Percentiles rank a stretch among this genome's conserved stretches.
Conservation (phyloP, 139 green algal genomes). For the Microglena sp. region DNA sequence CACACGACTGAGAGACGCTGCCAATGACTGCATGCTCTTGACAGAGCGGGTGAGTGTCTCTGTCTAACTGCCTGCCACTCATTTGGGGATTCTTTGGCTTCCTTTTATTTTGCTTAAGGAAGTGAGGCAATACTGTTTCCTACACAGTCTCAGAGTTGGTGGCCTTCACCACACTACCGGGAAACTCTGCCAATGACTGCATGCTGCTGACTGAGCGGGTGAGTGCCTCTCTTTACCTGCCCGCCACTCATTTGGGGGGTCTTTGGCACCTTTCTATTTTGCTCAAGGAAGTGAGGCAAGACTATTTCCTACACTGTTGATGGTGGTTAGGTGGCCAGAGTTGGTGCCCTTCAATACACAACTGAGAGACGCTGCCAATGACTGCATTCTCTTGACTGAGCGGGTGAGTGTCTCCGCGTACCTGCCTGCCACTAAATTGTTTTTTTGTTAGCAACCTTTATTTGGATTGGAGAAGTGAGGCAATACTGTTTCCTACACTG, state of each 20-base stretch:
- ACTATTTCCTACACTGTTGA: too few relatives aligned
- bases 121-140: too few relatives aligned
- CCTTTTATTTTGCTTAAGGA: too few relatives aligned
- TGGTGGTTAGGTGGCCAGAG: slow-evolving; percentile 34
- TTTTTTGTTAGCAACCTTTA: not conserved
- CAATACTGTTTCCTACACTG: slow-evolving; percentile 44
- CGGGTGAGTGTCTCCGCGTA: slow-evolving; percentile 27
- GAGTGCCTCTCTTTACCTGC: too few relatives aligned
- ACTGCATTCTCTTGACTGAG: slow-evolving; percentile 59
- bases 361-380: too few relatives aligned
- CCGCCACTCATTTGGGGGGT: too few relatives aligned
- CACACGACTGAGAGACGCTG: slow-evolving; percentile 58
- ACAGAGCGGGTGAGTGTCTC: slow-evolving; percentile 50
- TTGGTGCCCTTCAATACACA: too few relatives aligned
- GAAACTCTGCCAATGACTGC: too few relatives aligned
- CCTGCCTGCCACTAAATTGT: not conserved
- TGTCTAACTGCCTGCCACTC: not conserved
- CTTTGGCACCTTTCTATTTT: slow-evolving; percentile 41
- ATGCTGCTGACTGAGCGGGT: too few relatives aligned
- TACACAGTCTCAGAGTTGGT: too few relatives aligned
- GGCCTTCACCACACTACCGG: too few relatives aligned
- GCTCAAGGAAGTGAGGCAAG: too few relatives aligned
- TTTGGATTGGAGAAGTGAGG: slow-evolving; percentile 38
- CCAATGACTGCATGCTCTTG: slow-evolving; percentile 68
- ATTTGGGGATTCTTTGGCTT: not conserved